Evolutionary conservation across 2,329 filamentous ascomycete genomes (phyloP).

Genomic region (Cladophialophora immunda): DNA sequence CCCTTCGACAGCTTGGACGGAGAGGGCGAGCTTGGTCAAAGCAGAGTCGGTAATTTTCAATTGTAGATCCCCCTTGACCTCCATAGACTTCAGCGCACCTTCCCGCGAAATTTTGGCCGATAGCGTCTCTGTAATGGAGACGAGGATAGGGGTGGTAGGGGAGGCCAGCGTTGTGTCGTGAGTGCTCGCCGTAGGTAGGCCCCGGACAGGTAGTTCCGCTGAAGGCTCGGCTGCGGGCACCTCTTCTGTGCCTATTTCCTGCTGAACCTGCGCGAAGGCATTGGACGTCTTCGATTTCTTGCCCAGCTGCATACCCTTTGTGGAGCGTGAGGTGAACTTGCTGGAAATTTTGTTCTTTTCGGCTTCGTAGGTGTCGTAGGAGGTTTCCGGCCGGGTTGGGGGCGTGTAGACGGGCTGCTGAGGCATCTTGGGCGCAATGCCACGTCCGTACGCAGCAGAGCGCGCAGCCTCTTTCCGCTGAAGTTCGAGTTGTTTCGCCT

Average conservation of each 20-base stretch:
- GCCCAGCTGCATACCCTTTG: constrained; percentile 98
- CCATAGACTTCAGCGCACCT: constrained; percentile 83
- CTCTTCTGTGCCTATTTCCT: constrained; percentile 83
- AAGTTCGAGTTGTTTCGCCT: constrained; percentile 98
- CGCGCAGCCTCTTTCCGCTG: constrained; percentile 96
- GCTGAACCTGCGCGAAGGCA: constrained; percentile 95
- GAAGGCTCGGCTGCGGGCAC: constrained; percentile 41
- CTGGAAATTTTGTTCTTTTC: constrained; percentile 93
- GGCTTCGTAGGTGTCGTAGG: constrained; percentile 90
- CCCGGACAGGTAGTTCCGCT: constrained; percentile 61
- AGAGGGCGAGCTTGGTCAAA: constrained; percentile 90
- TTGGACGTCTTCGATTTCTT: constrained; percentile 98
- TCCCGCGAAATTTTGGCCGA: constrained; percentile 88
- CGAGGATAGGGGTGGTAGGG: constrained; percentile 84
- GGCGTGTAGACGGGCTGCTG: constrained; percentile 90
- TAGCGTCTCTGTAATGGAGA: constrained; percentile 89
- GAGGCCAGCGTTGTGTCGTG: constrained; percentile 62
- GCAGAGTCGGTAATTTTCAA: constrained; percentile 88
- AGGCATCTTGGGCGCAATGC: constrained; percentile 74
- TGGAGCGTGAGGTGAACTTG: constrained; percentile 72
- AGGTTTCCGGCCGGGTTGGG: constrained; percentile 73
- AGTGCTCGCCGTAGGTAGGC: constrained; percentile 48
- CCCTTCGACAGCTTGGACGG: constrained; percentile 77
- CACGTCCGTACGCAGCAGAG: constrained; percentile 64
- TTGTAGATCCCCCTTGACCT: constrained; percentile 90